Evolutionary conservation across 169 alveolate species (phyloP).

Genomic region (Ichthyophthirius multifiliis): DNA sequence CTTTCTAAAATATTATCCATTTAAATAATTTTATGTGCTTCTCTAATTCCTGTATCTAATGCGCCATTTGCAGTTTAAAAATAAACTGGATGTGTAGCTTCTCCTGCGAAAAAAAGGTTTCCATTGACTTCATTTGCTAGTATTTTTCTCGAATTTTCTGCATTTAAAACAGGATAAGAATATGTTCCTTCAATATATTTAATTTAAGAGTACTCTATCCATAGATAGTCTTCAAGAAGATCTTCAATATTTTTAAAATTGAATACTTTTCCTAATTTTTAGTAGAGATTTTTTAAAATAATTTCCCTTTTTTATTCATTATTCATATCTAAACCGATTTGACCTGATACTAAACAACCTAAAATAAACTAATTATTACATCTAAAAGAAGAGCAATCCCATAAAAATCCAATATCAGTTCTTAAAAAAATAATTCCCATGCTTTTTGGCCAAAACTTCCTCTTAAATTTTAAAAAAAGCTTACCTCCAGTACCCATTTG

Average conservation of each 20-base stretch:
- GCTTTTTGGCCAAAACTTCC: constrained; percentile 2
- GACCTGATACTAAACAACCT: neutral
- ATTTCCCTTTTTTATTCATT: neutral
- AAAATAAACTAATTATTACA: neutral
- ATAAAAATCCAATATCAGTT: neutral
- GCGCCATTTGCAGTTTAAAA: constrained; percentile 5
- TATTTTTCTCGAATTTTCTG: neutral
- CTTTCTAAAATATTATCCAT: neutral
- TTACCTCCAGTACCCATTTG: constrained; percentile 6
- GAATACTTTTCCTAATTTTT: neutral
- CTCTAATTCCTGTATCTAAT: constrained; percentile 6
- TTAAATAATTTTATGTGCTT: neutral
- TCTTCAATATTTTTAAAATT: neutral
- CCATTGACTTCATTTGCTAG: neutral
- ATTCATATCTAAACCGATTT: neutral
- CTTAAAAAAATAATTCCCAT: neutral
- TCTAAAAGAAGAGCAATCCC: neutral
- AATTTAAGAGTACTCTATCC: neutral
- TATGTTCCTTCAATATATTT: constrained; percentile 4
- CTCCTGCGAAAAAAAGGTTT: neutral
- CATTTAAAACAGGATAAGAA: neutral
- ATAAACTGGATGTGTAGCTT: neutral
- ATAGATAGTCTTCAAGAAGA: neutral
- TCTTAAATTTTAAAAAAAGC: neutral
- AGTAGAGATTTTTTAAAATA: neutral